Evolutionary conservation across 2,329 filamentous ascomycete genomes (phyloP), one percentile per base, ranked within the genome.

Genomic region (Cordyceps javanica): DNA sequence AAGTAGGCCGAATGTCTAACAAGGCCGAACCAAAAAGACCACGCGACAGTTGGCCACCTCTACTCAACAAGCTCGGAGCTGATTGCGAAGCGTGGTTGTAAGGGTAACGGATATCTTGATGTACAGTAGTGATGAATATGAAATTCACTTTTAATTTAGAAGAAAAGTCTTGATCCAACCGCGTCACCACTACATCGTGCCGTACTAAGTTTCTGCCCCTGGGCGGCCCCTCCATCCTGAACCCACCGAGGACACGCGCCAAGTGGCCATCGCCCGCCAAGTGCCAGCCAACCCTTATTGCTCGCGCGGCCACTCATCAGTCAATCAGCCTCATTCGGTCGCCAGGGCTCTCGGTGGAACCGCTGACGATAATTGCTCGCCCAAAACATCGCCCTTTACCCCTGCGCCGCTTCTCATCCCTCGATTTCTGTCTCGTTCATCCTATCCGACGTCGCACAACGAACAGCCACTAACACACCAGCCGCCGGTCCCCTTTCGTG

Each of bases 271-370:
- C n/a, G 38, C 52, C 52, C 42, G 30, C 52, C 39, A 46, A 38
- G 36, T 13, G 16, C 36, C 36, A 38, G 23, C 49, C 51, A 53
- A 53, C 38, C 50, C 39, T 34, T 54, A 19, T 44, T 36, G 25
- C 28, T 23, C 2, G 11, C 28, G 25, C 51, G 7, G 14, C n/a
- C 19, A 53, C 48, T 30, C 34, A 6, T 32, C 30, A n/a, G n/a
- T 21, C 38, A 41, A 46, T 38, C 41, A 55, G 52, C 52, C 42
- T 55, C 52, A 55, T 32, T 55, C 41, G 41, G 30, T 44, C 39
- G 19, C 39, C 39, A 54, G 39, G 28, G 21, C 53, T 55, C 41
- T 55, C 42, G 32, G 52, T 55, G 52, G 42, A 55, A 55, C 53
- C 53, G 46, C 53, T 55, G 42, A 38, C 42, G 42, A 30, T 30